Evolutionary conservation across 75 land plant genomes (phyloP).

Genomic region (Ceratopteris richardii): DNA sequence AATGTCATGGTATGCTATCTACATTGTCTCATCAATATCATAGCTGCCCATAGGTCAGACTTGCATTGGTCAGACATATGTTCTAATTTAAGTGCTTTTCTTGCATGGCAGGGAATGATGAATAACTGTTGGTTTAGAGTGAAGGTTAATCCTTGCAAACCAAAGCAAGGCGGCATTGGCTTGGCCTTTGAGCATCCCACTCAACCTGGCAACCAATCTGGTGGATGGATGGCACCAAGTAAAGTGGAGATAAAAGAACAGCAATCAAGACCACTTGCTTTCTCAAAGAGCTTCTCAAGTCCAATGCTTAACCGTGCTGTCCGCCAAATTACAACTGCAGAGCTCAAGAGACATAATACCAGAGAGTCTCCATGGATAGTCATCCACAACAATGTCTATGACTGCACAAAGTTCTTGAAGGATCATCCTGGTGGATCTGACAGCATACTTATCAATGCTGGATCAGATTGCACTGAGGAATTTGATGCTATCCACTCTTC

Average conservation of each 20-base stretch:
- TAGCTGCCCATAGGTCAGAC: too few species aligned
- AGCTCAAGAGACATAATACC: slow-evolving; percentile 65
- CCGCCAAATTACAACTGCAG: slow-evolving; percentile 42
- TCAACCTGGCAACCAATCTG: slow-evolving; percentile 67
- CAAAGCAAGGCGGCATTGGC: slow-evolving; percentile 54
- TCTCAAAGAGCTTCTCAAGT: slow-evolving; percentile 55
- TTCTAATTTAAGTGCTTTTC: background rate
- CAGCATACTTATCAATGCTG: slow-evolving; percentile 88
- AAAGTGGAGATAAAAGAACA: slow-evolving; percentile 24
- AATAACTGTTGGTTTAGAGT: slow-evolving; percentile 98
- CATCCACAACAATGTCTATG: slow-evolving; percentile 77
- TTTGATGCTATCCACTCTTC: slow-evolving; percentile 95
- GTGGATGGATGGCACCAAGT: slow-evolving; percentile 80
- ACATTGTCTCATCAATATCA: too few species aligned
- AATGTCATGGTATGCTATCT: slow-evolving; percentile 96
- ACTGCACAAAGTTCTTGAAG: slow-evolving; percentile 76
- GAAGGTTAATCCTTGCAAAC: slow-evolving; percentile 61
- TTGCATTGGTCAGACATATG: too few species aligned
- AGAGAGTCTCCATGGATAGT: slow-evolving; percentile 72
- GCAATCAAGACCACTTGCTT: slow-evolving; percentile 4
- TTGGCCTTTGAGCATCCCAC: slow-evolving; percentile 90
- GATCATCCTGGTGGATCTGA: slow-evolving; percentile 96
- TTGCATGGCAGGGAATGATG: slow-evolving; percentile 80
- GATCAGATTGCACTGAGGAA: slow-evolving; percentile 86
- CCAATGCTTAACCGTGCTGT: slow-evolving; percentile 46